phyloP scores from a whole-genome alignment of 164 flowering plant genomes.

The Platanus orientalis region DNA sequence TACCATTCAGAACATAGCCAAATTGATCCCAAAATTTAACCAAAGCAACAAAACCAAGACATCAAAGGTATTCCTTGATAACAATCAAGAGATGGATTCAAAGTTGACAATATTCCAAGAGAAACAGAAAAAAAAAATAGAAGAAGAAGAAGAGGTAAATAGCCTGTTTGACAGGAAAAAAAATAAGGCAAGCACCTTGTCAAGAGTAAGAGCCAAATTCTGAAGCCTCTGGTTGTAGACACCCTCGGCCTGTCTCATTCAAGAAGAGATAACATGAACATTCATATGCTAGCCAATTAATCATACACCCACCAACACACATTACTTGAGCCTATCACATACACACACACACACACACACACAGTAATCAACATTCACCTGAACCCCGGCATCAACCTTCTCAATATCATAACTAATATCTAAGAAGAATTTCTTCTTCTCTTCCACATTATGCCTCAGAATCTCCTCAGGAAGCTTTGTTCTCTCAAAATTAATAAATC shows the following conservation, averaged over 20 bases:
- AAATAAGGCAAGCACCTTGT: conserved; percentile 52
- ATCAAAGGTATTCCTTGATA: not conserved
- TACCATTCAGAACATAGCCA: conserved; percentile 3
- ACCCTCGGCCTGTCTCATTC: conserved; percentile 84
- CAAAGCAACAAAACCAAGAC: not conserved
- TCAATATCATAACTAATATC: conserved; percentile 76
- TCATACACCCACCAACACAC: not conserved
- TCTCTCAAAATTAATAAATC: conserved; percentile 89
- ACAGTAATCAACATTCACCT: conserved; percentile 38
- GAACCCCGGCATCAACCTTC: conserved; percentile 93
- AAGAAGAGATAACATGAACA: conserved; percentile 7
- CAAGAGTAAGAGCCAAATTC: conserved; percentile 92
- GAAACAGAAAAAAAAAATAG: too few species aligned
- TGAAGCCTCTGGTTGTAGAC: conserved; percentile 98
- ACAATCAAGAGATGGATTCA: too few species aligned
- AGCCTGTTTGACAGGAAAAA: not conserved
- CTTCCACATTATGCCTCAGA: conserved; percentile 83
- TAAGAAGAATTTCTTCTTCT: conserved; percentile 75
- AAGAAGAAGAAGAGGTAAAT: not conserved
- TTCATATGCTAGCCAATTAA: not conserved
- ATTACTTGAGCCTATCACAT: not conserved
- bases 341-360: not conserved
- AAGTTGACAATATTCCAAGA: too few species aligned
- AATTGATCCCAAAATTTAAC: not conserved
- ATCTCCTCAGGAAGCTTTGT: conserved; percentile 91